Evolutionary conservation across 768 basidiomycete species (phyloP), one percentile per base, ranked within the genome.

Genomic region (Chalciporus sphaerocephalus): DNA sequence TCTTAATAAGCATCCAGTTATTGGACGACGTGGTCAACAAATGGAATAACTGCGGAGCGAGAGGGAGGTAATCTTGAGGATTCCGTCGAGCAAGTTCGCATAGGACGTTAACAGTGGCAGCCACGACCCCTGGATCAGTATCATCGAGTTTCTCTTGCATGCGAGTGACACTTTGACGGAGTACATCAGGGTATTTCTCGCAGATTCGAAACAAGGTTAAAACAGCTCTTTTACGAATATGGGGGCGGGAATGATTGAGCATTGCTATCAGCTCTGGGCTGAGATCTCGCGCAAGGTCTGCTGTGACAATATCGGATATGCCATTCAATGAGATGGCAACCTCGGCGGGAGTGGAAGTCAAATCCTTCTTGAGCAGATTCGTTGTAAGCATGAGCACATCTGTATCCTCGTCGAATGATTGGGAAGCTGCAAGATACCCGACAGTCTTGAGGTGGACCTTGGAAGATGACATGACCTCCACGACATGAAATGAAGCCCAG

Each of bases 1-100:
- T 86, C 69, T 99, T 99, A 66, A 99, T 99, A 48, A 99, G 77
- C 91, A 98, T 95, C 96, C 96, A 99, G 57, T 99, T 99, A 65
- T 99, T 98, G 9, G 89, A 87, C 10, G 92, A 92, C 2, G 85
- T 92, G 0, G 92, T 96, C 48, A 99, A 71, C 10, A 98, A 76
- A 57, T 89, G 91, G 65, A 98, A 99, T 43, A 98, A 66, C 55
- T 89, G 88, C 9, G 96, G 96, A 2, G 95, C 96, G 32, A 99
- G 68, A 4, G 83, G 74, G 7, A 99, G 74, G 60, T 92, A 93
- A 48, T 88, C 87, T 47, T 71, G 69, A 7, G 94, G 92, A 50
- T 84, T 83, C 36, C 78, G 73, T 46, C 90, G 79, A 11, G 90
- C 87, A 28, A 97, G 75, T 68, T 99, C 96, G 62, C 93, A 95